Percentiles rank a stretch among this genome's conserved stretches.
Conservation (phyloP, 2,329 filamentous ascomycete species). For the Colletotrichum paranaense region DNA sequence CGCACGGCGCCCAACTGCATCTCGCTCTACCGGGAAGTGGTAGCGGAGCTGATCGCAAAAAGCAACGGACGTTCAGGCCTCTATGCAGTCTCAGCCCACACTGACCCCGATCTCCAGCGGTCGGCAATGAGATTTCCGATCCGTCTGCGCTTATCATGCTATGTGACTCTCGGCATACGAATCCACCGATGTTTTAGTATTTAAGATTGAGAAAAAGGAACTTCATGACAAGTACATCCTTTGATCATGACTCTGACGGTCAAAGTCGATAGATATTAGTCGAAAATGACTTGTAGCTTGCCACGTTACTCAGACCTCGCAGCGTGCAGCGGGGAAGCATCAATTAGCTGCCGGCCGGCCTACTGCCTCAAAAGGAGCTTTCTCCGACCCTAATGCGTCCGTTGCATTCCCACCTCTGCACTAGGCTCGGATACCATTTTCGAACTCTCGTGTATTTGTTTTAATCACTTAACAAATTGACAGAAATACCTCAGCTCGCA, state of each 20-base stretch:
- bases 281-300: not conserved
- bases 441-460: not conserved
- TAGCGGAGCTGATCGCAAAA: slow-evolving; percentile 5
- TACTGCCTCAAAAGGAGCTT: not conserved
- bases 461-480: too few relatives aligned
- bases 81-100: not conserved
- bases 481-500: not conserved
- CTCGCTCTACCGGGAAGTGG: not conserved
- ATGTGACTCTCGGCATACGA: not conserved
- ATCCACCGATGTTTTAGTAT: not conserved
- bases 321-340: slow-evolving; percentile 5
- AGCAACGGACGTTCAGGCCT: not conserved
- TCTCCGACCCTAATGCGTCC: not conserved
- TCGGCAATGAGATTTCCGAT: not conserved
- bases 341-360: slow-evolving; percentile 9
- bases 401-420: not conserved
- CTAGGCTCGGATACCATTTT: not conserved
- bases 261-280: not conserved
- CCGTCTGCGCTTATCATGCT: not conserved
- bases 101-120: not conserved
- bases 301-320: not conserved
- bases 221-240: not conserved
- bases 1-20: not conserved
- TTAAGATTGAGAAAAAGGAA: not conserved
- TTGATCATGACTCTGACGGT: not conserved